phyloP scores from a whole-genome alignment of 345 rosid species.

The Syzygium grande region DNA sequence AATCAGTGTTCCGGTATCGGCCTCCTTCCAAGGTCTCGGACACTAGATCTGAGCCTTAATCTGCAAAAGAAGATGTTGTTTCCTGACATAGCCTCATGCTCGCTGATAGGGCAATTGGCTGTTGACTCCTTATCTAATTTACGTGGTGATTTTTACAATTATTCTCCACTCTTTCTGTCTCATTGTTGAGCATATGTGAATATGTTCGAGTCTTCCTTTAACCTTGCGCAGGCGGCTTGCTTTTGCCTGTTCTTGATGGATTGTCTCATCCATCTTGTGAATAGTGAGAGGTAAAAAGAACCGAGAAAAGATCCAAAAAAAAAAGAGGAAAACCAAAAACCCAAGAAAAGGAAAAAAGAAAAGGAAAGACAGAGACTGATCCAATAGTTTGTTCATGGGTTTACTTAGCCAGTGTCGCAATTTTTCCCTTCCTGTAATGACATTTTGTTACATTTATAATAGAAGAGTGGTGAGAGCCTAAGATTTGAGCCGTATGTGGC shows the following conservation, averaged over 20 bases:
- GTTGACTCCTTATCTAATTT: background rate
- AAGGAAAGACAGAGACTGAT: background rate
- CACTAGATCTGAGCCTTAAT: slow-evolving; percentile 25
- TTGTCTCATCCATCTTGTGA: slow-evolving; percentile 5
- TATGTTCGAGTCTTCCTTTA: background rate
- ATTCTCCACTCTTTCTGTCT: background rate
- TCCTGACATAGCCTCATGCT: slow-evolving; percentile 27
- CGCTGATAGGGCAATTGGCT: background rate
- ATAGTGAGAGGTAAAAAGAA: background rate
- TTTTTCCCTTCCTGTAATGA: background rate
- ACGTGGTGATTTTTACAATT: background rate
- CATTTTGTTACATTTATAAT: background rate
- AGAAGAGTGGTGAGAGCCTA: background rate
- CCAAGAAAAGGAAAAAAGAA: background rate
- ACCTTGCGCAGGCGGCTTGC: background rate
- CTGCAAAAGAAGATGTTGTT: slow-evolving; percentile 18
- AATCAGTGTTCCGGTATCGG: slow-evolving; percentile 77
- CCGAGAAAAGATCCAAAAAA: background rate
- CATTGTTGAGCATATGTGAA: background rate
- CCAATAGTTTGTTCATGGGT: background rate
- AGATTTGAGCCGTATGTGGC: background rate
- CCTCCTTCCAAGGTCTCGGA: slow-evolving; percentile 69
- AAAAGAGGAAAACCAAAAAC: background rate
- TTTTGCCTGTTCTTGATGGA: slow-evolving; percentile 6
- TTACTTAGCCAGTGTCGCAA: background rate